A percentile compares a stretch with the other conserved stretches of the same genome.
phyloP scores from a whole-genome alignment of 768 basidiomycete genomes.

The Serendipita indica region DNA sequence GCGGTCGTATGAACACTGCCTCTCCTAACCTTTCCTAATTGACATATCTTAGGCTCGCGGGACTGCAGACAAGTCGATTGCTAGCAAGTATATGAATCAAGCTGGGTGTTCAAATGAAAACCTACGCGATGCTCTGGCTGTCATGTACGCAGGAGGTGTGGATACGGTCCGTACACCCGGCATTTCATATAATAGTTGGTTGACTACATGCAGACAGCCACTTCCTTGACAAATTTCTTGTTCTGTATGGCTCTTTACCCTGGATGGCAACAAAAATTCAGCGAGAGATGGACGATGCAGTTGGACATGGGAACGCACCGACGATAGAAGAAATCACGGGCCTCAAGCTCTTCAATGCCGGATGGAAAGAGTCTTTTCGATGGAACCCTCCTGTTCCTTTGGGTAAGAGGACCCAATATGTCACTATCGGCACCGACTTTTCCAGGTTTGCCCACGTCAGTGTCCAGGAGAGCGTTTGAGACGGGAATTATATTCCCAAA shows the following conservation, averaged over 20 bases:
- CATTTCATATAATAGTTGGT: too few species aligned
- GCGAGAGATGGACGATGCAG: constrained; percentile 25
- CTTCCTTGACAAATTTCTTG: constrained; percentile 11
- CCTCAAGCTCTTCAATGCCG: constrained; percentile 26
- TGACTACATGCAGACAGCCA: background rate
- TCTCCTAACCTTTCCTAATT: background rate
- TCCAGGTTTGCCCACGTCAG: constrained; percentile 17
- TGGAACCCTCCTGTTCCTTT: constrained; percentile 19
- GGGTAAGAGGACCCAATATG: constrained; percentile 10
- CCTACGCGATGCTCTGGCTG: background rate
- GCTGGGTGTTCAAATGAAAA: background rate
- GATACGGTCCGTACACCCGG: background rate
- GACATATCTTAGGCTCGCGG: background rate
- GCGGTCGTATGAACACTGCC: background rate
- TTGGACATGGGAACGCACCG: constrained; percentile 24
- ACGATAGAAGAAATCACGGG: constrained; percentile 22
- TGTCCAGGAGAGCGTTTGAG: constrained; percentile 22
- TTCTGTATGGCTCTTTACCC: constrained; percentile 20
- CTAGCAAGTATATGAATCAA: background rate
- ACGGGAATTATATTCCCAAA: constrained; percentile 24
- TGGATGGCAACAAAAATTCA: constrained; percentile 21
- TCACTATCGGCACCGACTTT: background rate
- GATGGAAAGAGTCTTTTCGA: constrained; percentile 26
- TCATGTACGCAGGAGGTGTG: background rate
- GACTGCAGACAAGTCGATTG: background rate